A percentile compares a stretch with the other conserved stretches of the same genome.
Evolutionary conservation across 1,284 basidiomycete genomes (phyloP).

Genomic region (Cryptococcus depauperatus): DNA sequence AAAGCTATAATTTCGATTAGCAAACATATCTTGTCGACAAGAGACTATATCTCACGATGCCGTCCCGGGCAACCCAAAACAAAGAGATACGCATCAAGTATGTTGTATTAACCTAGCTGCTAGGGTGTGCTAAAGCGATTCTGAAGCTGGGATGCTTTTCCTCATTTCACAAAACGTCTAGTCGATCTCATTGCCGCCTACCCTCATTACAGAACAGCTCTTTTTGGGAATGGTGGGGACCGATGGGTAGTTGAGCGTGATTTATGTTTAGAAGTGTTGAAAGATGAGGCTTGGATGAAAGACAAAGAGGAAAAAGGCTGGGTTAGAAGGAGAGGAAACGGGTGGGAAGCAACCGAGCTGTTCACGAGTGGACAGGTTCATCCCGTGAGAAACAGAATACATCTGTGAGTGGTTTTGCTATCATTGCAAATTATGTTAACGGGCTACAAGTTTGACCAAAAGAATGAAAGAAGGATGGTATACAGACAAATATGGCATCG

Average conservation of each 20-base stretch:
- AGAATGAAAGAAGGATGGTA: conserved; percentile 4
- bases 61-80: background rate
- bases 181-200: background rate
- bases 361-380: conserved; percentile 2
- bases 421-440: background rate
- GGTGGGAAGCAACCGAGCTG: conserved; percentile 1
- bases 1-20: too few relatives aligned
- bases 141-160: background rate
- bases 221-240: conserved; percentile 1
- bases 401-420: conserved; percentile 1
- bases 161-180: background rate
- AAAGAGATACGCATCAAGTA: conserved; percentile 1
- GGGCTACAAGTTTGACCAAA: background rate
- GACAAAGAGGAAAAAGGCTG: conserved; percentile 4
- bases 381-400: conserved; percentile 2
- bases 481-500: background rate
- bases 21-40: too few relatives aligned
- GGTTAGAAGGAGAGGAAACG: background rate
- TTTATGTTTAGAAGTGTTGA: conserved; percentile 2
- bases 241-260: conserved; percentile 1
- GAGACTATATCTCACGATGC: too few relatives aligned
- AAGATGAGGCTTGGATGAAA: conserved; percentile 7
- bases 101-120: background rate
- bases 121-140: background rate
- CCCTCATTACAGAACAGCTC: background rate